Percentiles rank a stretch among this genome's conserved stretches.
Conservation (phyloP, 164 flowering plant species). For the Macadamia integrifolia region DNA sequence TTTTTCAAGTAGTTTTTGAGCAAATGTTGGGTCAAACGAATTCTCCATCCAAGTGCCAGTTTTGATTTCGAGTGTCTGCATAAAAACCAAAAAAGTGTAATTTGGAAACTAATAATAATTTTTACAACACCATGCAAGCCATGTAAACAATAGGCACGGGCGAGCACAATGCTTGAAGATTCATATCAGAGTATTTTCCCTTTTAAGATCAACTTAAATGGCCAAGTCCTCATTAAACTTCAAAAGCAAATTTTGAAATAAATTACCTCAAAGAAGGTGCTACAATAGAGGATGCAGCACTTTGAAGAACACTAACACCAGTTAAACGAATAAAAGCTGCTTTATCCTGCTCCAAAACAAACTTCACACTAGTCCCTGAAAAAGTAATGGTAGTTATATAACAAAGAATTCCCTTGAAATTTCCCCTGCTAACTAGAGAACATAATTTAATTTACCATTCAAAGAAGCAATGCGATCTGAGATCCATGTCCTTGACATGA, state of each 20-base stretch:
- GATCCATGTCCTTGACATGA: slow-evolving; percentile 87
- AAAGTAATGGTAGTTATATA: slow-evolving; percentile 10
- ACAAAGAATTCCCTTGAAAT: not conserved
- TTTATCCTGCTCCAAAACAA: slow-evolving; percentile 94
- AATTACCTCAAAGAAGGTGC: slow-evolving; percentile 92
- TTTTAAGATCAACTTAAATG: not conserved
- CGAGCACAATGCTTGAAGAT: not conserved
- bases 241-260: not conserved
- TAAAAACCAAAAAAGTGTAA: slow-evolving; percentile 1
- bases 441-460: slow-evolving; percentile 52
- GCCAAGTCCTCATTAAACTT: not conserved
- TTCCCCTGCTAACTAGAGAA: not conserved
- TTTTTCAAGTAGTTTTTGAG: slow-evolving; percentile 72
- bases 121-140: not conserved
- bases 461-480: slow-evolving; percentile 99
- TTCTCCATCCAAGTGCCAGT: slow-evolving; percentile 95
- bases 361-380: slow-evolving; percentile 93
- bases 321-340: slow-evolving; percentile 75
- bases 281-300: slow-evolving; percentile 89
- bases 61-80: slow-evolving; percentile 74
- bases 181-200: not conserved
- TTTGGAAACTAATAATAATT: not conserved
- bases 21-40: slow-evolving; percentile 85
- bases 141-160: not conserved
- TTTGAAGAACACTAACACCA: slow-evolving; percentile 86